These are phyloP conservation scores for Celoporthe dispersa DNA, from an alignment of 2,329 filamentous ascomycete species.

Conservation along the genomic window DNA sequence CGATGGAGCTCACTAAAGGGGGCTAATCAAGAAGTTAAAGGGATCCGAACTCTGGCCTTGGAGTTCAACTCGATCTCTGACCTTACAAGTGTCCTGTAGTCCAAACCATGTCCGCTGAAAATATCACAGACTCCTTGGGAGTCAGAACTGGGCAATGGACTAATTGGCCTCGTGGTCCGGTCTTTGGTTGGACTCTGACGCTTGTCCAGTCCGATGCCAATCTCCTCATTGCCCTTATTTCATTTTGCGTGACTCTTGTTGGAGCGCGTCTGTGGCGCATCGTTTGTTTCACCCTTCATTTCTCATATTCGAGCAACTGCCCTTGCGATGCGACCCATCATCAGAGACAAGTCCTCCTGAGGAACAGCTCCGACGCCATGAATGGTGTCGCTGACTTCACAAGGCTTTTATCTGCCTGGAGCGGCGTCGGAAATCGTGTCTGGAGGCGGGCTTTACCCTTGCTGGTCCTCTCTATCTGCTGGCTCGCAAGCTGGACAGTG, in stretches of 20 bases:
- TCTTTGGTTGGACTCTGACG: constrained; percentile 29
- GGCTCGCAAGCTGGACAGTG: constrained; percentile 7
- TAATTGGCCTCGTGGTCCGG: constrained; percentile 30
- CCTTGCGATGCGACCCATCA: constrained; percentile 5
- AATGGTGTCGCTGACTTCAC: constrained; percentile 5
- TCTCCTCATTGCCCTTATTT: constrained; percentile 28
- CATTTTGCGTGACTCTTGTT: not conserved
- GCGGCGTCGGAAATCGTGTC: not conserved
- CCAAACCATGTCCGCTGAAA: not conserved
- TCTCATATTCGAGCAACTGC: not conserved
- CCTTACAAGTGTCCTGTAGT: not conserved
- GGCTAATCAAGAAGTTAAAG: not conserved
- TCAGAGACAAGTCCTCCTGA: constrained; percentile 3
- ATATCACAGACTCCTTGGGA: constrained; percentile 10
- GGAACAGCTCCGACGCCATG: not conserved
- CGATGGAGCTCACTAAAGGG: not conserved
- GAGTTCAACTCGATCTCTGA: not conserved
- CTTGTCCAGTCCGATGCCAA: constrained; percentile 25
- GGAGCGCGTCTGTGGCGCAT: not conserved
- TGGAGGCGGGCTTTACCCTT: not conserved
- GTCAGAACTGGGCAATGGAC: constrained; percentile 29
- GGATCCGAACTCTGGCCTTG: not conserved
- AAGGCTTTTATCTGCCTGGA: not conserved
- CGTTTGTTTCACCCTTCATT: not conserved
- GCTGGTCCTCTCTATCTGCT: constrained; percentile 5